These are phyloP conservation scores for Chamaecrista fasciculata DNA, from an alignment of 306 rosid genomes.

Conservation along the genomic window DNA sequence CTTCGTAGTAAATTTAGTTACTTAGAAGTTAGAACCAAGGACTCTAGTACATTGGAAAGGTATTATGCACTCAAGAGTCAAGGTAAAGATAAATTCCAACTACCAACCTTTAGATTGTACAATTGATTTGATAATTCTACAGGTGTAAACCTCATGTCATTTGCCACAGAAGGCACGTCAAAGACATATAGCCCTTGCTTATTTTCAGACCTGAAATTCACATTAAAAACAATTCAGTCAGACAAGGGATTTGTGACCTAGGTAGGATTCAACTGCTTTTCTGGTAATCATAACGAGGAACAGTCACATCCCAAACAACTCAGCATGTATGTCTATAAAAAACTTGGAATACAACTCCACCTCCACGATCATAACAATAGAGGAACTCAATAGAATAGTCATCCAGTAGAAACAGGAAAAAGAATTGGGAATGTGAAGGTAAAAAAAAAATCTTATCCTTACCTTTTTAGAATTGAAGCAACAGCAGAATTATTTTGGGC, in stretches of 20 bases:
- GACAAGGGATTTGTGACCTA: slow-evolving; percentile 18
- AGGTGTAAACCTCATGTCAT: slow-evolving; percentile 66
- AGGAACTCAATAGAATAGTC: neutral
- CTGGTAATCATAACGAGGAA: slow-evolving; percentile 30
- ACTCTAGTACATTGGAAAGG: slow-evolving; percentile 19
- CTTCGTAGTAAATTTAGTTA: slow-evolving; percentile 7
- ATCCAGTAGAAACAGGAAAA: slow-evolving; percentile 14
- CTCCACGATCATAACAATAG: slow-evolving; percentile 14
- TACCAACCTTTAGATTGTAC: slow-evolving; percentile 68
- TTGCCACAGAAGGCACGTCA: slow-evolving; percentile 74
- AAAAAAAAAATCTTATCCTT: slow-evolving; percentile 26
- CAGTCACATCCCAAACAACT: slow-evolving; percentile 1
- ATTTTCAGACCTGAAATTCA: slow-evolving; percentile 71
- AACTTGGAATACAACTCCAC: slow-evolving; percentile 17
- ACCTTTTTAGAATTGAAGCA: slow-evolving; percentile 74
- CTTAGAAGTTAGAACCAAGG: slow-evolving; percentile 12
- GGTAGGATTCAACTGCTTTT: slow-evolving; percentile 21
- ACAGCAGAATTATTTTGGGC: slow-evolving; percentile 61
- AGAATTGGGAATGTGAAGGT: slow-evolving; percentile 4
- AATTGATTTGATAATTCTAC: slow-evolving; percentile 59
- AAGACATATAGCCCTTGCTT: slow-evolving; percentile 79
- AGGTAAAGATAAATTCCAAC: slow-evolving; percentile 9
- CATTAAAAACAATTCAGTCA: slow-evolving; percentile 23
- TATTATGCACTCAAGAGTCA: slow-evolving; percentile 1
- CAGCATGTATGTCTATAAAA: slow-evolving; percentile 17